Evolutionary conservation across 352 stramenopile genomes (phyloP), one percentile per base, ranked within the genome.

Genomic region (Thalassiosira livingstoniorum): DNA sequence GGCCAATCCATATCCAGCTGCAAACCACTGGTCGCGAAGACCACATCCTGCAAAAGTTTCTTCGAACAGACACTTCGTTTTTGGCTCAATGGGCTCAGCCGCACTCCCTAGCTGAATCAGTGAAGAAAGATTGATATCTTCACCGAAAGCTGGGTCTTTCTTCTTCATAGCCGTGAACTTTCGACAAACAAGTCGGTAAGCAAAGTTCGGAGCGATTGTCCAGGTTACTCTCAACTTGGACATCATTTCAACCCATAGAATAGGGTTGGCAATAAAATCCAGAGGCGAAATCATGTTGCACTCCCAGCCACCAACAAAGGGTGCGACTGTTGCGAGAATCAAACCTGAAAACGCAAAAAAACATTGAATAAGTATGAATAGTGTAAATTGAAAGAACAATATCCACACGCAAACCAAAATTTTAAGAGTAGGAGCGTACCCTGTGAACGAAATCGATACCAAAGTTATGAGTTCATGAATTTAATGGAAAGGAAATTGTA

Each of bases 141-240:
- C 15, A 15, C 39, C 15, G 15, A 47, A 18, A 47, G 7, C 15
- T 7, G 7, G 7, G 15, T 15, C 39, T 18, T 7, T 47, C 7
- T 47, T 15, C 39, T 15, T 47, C 39, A 15, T 18, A 15, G 7
- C 39, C 7, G 7, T 15, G 15, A 96, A 98, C 83, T 99, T 99
- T 34, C 97, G 95, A 2, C 97, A 94, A n/a, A 95, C 95, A 42
- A 99, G 91, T 21, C 95, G 96, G 83, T 99, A 99, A 0, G 96
- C 97, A 90, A 99, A 99, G 87, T 99, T 99, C 0, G 98, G 98
- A 2, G 97, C 97, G 78, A 99, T 97, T 18, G 99, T 86, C 82
- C 99, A 98, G 18, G 97, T 99, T 1, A 91, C 98, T 43, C 78
- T 68, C 73, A 92, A 94, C 58, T 91, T 83, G n/a, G 83, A 92